Percentiles rank a stretch among this genome's conserved stretches.
phyloP scores from a whole-genome alignment of 2,329 filamentous ascomycete species.

The Penicillium sp. region DNA sequence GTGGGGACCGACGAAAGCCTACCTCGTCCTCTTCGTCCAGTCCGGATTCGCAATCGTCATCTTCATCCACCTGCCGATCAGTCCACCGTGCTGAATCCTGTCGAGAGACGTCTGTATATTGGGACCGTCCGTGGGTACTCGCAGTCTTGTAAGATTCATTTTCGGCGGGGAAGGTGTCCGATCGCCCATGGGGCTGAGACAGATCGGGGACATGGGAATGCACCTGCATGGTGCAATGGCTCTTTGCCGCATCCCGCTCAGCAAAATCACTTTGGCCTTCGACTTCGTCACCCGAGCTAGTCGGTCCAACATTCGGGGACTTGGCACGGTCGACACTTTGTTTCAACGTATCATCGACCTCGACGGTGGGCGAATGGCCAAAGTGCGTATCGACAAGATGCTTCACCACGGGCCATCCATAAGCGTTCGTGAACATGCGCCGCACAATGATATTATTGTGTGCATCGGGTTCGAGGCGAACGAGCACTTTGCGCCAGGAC shows the following conservation, averaged over 20 bases:
- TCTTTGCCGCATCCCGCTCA: constrained; percentile 29
- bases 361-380: constrained; percentile 66
- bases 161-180: constrained; percentile 7
- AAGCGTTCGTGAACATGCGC: constrained; percentile 94
- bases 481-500: constrained; percentile 94
- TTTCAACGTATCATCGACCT: constrained; percentile 66
- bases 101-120: constrained; percentile 22
- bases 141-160: constrained; percentile 9
- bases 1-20: constrained; percentile 18
- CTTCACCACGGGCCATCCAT: constrained; percentile 95
- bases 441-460: constrained; percentile 98
- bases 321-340: constrained; percentile 67
- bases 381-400: constrained; percentile 96
- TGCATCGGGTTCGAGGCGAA: constrained; percentile 91
- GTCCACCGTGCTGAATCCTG: constrained; percentile 64
- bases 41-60: constrained; percentile 45
- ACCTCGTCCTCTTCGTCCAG: constrained; percentile 25
- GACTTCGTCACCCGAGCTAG: constrained; percentile 65
- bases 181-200: background rate
- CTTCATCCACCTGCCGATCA: constrained; percentile 60
- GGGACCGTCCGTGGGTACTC: constrained; percentile 9
- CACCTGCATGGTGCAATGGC: background rate
- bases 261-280: constrained; percentile 34
- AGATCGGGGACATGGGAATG: constrained; percentile 1
- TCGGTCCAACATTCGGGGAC: constrained; percentile 55